Evolutionary conservation across 345 rosid genomes (phyloP), one percentile per base, ranked within the genome.

Genomic region (Ricinus communis): DNA sequence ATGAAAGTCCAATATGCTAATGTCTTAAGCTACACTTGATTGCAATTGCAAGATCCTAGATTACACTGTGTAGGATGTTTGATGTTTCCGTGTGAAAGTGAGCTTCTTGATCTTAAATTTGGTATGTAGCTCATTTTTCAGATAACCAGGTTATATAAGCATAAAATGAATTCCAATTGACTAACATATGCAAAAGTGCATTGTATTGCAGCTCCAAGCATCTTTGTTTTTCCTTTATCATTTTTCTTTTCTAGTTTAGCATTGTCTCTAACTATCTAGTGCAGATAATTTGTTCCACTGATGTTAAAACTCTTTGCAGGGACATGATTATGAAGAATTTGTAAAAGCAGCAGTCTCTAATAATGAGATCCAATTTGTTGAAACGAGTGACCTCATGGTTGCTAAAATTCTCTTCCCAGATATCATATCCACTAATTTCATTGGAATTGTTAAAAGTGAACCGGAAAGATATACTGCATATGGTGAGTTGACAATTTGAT

Each of bases 381-480:
- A 83, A 85, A 80, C 83, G 28, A 78, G 73, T 77, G 81, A 71
- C 71, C 51, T 49, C 52, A 76, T 70, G 58, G 80, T 80, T 51
- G 98, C 91, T 38, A 82, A 74, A 74, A 74, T 76, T 80, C 87
- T 93, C 22, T 87, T 78, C 82, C 97, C 92, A 28, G 80, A 86
- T 51, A 30, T 80, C 69, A 83, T 74, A 65, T 52, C 75, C 55
- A 24, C 70, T 1, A 46, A 80, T 68, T 93, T 87, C 73, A 69
- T 91, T 45, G 97, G 96, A 55, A 62, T 93, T 70, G 93, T 93
- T 74, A 91, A 91, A 85, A 85, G 81, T 70, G 97, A 91, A 65
- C 92, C 93, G 3, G 97, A 91, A 74, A 84, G 77, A 74, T 89
- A 88, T 76, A 85, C 88, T 75, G 66, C 54, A 16, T 89, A 84